These are phyloP conservation scores for Sporothrix phasma DNA, from an alignment of 2,329 filamentous ascomycete genomes.

Conservation along the genomic window DNA sequence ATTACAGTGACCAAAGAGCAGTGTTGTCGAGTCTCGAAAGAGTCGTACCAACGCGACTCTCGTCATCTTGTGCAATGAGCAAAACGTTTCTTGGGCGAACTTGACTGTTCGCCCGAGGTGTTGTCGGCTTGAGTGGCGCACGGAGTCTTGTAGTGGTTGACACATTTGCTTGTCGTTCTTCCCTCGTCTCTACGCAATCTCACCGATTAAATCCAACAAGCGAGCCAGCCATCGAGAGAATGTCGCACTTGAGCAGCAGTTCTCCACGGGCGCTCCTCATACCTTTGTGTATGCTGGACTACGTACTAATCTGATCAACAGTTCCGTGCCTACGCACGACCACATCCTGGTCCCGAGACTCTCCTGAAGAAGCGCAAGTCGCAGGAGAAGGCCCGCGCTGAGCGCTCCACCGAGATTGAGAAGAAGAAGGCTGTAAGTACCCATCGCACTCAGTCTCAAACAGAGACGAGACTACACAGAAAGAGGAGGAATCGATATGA, in stretches of 20 bases:
- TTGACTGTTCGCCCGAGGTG: slow-evolving; percentile 42
- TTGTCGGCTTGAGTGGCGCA: slow-evolving; percentile 63
- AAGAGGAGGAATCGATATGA: slow-evolving; percentile 49
- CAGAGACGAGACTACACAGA: slow-evolving; percentile 19
- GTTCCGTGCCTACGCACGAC: slow-evolving; percentile 86
- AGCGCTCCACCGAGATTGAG: slow-evolving; percentile 66
- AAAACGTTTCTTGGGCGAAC: slow-evolving; percentile 35
- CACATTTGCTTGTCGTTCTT: not conserved
- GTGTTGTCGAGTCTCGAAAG: not conserved
- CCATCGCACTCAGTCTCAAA: not conserved
- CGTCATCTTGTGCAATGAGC: slow-evolving; percentile 9
- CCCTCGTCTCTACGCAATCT: slow-evolving; percentile 32
- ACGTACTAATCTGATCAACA: slow-evolving; percentile 77
- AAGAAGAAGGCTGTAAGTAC: slow-evolving; percentile 79
- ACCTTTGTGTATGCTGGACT: slow-evolving; percentile 52
- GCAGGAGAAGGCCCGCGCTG: slow-evolving; percentile 97
- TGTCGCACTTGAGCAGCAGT: slow-evolving; percentile 85
- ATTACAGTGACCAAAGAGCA: slow-evolving; percentile 24
- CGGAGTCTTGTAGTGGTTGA: not conserved
- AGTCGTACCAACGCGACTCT: not conserved
- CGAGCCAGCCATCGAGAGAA: slow-evolving; percentile 87
- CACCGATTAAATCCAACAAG: slow-evolving; percentile 70
- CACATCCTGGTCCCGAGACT: slow-evolving; percentile 96
- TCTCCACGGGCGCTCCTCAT: slow-evolving; percentile 72
- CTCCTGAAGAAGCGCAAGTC: slow-evolving; percentile 99